Base-by-base conservation (phyloP, 768 basidiomycete species). In the Plicaturopsis crispa region DNA sequence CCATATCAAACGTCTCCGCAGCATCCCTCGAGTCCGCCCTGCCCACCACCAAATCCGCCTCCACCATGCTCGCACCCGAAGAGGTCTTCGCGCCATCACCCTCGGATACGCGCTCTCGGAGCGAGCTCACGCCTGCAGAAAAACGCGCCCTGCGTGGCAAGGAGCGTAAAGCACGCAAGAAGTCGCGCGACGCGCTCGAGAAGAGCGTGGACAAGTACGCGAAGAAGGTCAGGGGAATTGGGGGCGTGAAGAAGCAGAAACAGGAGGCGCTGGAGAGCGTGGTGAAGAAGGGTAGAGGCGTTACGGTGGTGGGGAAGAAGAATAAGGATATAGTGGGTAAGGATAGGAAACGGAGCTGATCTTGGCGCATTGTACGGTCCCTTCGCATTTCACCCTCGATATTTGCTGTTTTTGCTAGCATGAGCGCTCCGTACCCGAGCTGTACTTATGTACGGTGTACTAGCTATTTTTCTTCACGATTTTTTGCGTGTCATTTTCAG, bases 1-100 rank as follows among this genome's bases (percentile, higher is more conserved):
- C 89, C 0, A 60, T 97, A 23, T 69, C 84, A 10, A 91, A 98
- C 51, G 66, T 85, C 4, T 75, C 93, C 0, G 80, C 86, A 1
- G 73, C 90, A 18, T 72, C 79, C 3, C 59, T 98, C 47, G 96
- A 98, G 59, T 91, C 91, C 1, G 89, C 93, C 0, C 69, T 99
- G 4, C 96, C 94, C 0, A 86, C 88, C 0, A 72, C 80, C 6
- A 77, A 80, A 49, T 80, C 89, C 0, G 64, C 73, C 0, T 69
- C 82, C 2, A 81, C 78, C 0, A 83, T 91, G 70, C 73, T 99
- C 31, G 90, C 96, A 1, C 96, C 96, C 1, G 91, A 98, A 56
- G 96, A 99, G 60, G 65, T 98, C 11, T 84, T 84, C 49, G 66
- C 80, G 1, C 73, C 84, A 0, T 57, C 71, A 3, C 52, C 75